Base-by-base conservation (phyloP, 2,329 filamentous ascomycete genomes). In the Chaetomium globosum region DNA sequence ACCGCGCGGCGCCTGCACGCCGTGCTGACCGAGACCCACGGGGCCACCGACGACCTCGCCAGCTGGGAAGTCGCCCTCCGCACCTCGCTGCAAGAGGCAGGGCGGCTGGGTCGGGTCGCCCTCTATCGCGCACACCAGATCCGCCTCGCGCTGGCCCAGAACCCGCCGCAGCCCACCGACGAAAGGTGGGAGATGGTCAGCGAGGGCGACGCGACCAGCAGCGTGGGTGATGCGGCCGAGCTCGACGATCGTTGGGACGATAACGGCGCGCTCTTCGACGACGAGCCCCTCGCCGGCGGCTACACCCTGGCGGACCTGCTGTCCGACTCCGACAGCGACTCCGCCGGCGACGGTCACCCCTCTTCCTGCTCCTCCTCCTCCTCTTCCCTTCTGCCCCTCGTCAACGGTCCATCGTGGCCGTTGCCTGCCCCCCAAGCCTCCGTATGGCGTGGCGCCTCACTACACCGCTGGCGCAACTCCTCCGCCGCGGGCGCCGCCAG, bases 211-310 rank as follows among this genome's bases (percentile, higher is more conserved):
- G 33, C 23, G n/a, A 23, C 19, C 10, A 56, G 31, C 33, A 16
- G n/a, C 31, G 21, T 19, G 21, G n/a, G 19, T 9, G n/a, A 4
- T 3, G 10, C 39, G 8, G 31, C 12, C 49, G 59, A 61, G 31
- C 28, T 26, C 58, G 33, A 61, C 48, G 23, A 36, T 21, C 3
- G 8, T 1, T 23, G 10, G 9, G 30, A 60, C 58, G 48, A 61
- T 23, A 61, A 61, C 49, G 58, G 58, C 16, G 58, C 31, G 12
- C 49, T 61, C 23, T 61, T 61, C 31, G 58, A 61, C 21, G 19
- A 23, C 4, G 48, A 61, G 49, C 48, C 48, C 31, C 30, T 61
- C 16, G 8, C 21, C 3, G 31, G 19, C 30, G 48, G 48, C 4
- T 53, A 61, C 23, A 19, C 30, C 31, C 39, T 59, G 56, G 36